Evolutionary conservation across 768 basidiomycete species (phyloP), one percentile per base, ranked within the genome.

Genomic region (Leccinum variicolor): DNA sequence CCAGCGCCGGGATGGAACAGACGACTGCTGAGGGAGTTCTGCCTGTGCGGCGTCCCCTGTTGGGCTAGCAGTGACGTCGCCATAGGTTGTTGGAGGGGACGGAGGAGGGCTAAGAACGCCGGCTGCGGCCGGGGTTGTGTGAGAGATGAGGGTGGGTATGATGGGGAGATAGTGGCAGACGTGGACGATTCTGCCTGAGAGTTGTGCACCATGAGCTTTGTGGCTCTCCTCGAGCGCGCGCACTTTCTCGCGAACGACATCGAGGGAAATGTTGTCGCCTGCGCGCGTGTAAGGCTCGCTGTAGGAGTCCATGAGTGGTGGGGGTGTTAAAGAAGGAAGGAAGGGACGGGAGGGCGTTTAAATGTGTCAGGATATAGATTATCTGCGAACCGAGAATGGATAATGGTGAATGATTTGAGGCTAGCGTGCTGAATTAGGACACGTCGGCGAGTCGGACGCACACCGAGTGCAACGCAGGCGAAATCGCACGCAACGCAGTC

Each of bases 81-180:
- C 69, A 4, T 78, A 67, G 58, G 76, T 79, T 23, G 79, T 76
- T 1, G 90, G 90, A 0, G 92, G 92, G 0, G 92, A 92, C 5
- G 86, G 80, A 8, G 92, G 92, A 0, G 93, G 92, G 52, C 85
- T 86, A 70, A 78, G 78, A 56, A 88, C 81, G 49, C 83, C 84
- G 7, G 76, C 66, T 31, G 71, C 64, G 6, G 69, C 55, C 10
- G 69, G 63, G 50, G 70, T 64, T 26, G 71, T 58, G 48, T 67
- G 65, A 26, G 75, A 71, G 61, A 81, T 72, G 67, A 90, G 80
- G 33, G 88, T 83, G 26, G 87, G 84, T 49, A 80, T 76, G 68
- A 94, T 79, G 60, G 93, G 93, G 55, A 95, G 86, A 68, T 94
- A 91, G 73, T 94, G 93, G 75, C 86, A 89, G 61, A 97, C 87